phyloP scores from a whole-genome alignment of 805 yeast genomes.

The Candida khao-thaluensis region DNA sequence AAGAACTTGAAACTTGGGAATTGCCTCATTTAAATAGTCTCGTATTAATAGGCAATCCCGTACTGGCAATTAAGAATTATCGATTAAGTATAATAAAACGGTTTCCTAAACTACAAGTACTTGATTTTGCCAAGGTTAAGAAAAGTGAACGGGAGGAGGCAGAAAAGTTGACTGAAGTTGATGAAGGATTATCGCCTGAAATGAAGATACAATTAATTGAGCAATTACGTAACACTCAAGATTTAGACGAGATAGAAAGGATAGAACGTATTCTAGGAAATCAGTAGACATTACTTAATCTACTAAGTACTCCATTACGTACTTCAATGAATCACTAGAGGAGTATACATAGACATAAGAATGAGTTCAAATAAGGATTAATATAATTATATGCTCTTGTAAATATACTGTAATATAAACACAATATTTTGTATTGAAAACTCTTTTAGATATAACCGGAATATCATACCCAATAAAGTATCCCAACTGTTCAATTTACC shows the following conservation, averaged over 20 bases:
- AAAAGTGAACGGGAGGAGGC: slow-evolving; percentile 52
- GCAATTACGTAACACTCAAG: slow-evolving; percentile 60
- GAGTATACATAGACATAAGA: too few species aligned
- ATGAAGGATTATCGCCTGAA: slow-evolving; percentile 16
- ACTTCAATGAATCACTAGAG: not conserved
- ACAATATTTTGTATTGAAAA: too few species aligned
- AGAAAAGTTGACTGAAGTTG: slow-evolving; percentile 32
- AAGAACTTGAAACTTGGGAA: slow-evolving; percentile 17
- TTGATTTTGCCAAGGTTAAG: slow-evolving; percentile 69
- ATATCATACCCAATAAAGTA: too few species aligned
- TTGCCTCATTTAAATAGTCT: slow-evolving; percentile 43
- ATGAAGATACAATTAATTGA: slow-evolving; percentile 43
- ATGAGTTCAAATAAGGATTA: too few species aligned
- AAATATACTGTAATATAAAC: too few species aligned
- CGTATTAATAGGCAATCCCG: slow-evolving; percentile 57
- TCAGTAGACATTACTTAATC: too few species aligned
- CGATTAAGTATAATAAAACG: slow-evolving; percentile 59
- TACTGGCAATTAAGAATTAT: slow-evolving; percentile 51
- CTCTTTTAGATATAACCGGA: too few species aligned
- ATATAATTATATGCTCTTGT: too few species aligned
- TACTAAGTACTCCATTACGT: too few species aligned
- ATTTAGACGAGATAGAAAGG: slow-evolving; percentile 57
- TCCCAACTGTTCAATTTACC: not conserved
- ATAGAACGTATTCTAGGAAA: slow-evolving; percentile 11
- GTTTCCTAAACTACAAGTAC: slow-evolving; percentile 57